phyloP scores from a whole-genome alignment of 768 basidiomycete genomes.

The Boletus vinaceobasis region DNA sequence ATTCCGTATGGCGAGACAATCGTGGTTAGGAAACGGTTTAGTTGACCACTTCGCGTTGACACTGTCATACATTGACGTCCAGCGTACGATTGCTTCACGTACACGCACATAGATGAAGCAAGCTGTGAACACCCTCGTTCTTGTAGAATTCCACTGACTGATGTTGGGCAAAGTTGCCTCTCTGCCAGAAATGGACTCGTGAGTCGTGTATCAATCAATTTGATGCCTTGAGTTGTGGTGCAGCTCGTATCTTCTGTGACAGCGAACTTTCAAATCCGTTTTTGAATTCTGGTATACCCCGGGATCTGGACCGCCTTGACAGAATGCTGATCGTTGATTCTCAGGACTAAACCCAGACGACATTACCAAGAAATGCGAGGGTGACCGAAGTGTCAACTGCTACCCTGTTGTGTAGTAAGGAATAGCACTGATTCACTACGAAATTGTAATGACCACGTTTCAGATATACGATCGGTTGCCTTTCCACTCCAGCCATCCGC shows the following conservation, averaged over 20 bases:
- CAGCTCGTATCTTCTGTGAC: slow-evolving; percentile 63
- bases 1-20: slow-evolving; percentile 49
- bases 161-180: slow-evolving; percentile 48
- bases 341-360: slow-evolving; percentile 61
- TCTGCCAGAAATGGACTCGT: slow-evolving; percentile 56
- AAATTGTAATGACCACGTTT: neutral
- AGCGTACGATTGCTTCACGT: slow-evolving; percentile 45
- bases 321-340: neutral
- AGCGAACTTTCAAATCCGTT: slow-evolving; percentile 32
- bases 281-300: slow-evolving; percentile 16
- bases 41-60: slow-evolving; percentile 37
- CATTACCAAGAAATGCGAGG: slow-evolving; percentile 55
- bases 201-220: slow-evolving; percentile 60
- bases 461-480: slow-evolving; percentile 56
- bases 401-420: slow-evolving; percentile 51
- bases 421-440: neutral
- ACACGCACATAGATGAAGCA: slow-evolving; percentile 40
- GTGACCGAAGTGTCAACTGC: slow-evolving; percentile 49
- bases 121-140: slow-evolving; percentile 24
- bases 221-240: slow-evolving; percentile 63
- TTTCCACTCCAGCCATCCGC: slow-evolving; percentile 53
- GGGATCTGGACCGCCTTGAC: neutral
- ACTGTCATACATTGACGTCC: slow-evolving; percentile 45
- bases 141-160: neutral
- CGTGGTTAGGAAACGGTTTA: slow-evolving; percentile 36